Evolutionary conservation across 129 eudicot species (phyloP), one percentile per base, ranked within the genome.

Genomic region (Pulicaria dysenterica): DNA sequence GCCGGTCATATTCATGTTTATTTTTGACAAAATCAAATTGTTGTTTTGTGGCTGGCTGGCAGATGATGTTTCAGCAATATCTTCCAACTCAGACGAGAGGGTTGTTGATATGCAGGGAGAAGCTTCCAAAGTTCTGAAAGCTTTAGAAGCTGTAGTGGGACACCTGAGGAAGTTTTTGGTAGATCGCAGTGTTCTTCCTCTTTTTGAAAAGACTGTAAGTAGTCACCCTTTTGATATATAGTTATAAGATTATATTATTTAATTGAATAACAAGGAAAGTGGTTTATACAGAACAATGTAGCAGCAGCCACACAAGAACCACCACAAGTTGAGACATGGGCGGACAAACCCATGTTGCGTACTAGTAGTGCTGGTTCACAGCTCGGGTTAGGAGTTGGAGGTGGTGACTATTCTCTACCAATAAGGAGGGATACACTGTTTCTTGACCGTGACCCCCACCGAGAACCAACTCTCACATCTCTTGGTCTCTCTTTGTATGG

Each of bases 161-260:
- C 98, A 87, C 69, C 79, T 92, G 40, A 89, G 98, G 73, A 92
- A 85, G 83, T 92, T 89, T 64, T 76, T 92, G 83, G 96, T 89
- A 13, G 96, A 92, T 80, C 90, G 84, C 15, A 83, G 92, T 58
- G 90, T 92, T 73, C 83, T 92, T 58, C 88, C 98, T 44, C 56
- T 92, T 12, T 89, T 89, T 80, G 96, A 92, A 58, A 85, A 89
- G 67, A 72, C 74, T 39, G 97, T 86, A 86, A 86, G 97, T 75
- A 49, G n/a, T 58, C 17, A 7, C 13, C 7, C 15, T 14, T 44
- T 67, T 19, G 31, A 6, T 58, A 11, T n/a, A 11, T 49, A 11
- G 44, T 47, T 58, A 57, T 76, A 45, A 37, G 19, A 36, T 37
- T 15, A 15, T 57, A 7, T 2, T 12, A 1, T 19, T 4, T 66